Percentiles rank a stretch among this genome's conserved stretches.
Evolutionary conservation across 306 rosid species (phyloP).

Genomic region (Carpinus viminea): DNA sequence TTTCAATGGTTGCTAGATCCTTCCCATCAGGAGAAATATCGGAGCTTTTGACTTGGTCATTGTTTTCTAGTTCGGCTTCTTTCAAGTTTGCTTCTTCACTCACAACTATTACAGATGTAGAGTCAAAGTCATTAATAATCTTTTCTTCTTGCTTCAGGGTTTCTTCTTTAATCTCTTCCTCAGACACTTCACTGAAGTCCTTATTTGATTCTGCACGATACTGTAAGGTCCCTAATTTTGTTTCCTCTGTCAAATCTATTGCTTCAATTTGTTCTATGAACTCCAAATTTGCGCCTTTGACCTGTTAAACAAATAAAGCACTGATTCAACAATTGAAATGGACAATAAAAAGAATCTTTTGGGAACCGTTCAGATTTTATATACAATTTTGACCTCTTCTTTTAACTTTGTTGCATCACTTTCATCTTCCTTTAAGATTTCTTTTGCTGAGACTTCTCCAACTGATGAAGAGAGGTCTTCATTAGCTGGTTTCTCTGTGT

Average conservation of each 20-base stretch:
- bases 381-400: conserved; percentile 26
- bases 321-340: not conserved
- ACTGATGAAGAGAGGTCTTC: conserved; percentile 18
- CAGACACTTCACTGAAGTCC: conserved; percentile 4
- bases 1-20: conserved; percentile 8
- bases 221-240: conserved; percentile 15
- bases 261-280: conserved; percentile 24
- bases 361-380: conserved; percentile 1
- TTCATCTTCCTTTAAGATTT: conserved; percentile 21
- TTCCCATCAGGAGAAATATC: conserved; percentile 14
- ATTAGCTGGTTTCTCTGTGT: conserved; percentile 20
- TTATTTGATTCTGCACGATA: conserved; percentile 13
- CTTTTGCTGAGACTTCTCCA: not conserved
- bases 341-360: not conserved
- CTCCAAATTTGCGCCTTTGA: conserved; percentile 10
- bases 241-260: conserved; percentile 13
- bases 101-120: conserved; percentile 5
- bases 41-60: conserved; percentile 10
- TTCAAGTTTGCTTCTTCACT: conserved; percentile 22
- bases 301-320: conserved; percentile 22
- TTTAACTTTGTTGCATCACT: not conserved
- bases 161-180: conserved; percentile 8
- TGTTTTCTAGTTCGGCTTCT: conserved; percentile 25
- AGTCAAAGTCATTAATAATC: conserved; percentile 4
- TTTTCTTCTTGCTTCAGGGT: conserved; percentile 4